phyloP scores from a whole-genome alignment of 371 early-diverging fungal genomes.

The Syncephalastrum racemosum region DNA sequence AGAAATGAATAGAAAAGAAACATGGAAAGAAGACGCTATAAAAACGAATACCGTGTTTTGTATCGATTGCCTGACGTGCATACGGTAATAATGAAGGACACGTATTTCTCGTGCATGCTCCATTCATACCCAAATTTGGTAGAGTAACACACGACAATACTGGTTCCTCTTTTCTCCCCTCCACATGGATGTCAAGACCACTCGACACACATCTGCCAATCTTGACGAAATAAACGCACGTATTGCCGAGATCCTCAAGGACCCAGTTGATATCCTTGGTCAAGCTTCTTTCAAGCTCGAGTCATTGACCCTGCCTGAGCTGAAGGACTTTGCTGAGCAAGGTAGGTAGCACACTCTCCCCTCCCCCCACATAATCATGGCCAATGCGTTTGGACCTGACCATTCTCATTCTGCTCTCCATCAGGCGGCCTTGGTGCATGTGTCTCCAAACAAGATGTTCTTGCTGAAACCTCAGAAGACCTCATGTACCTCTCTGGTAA shows the following conservation, averaged over 20 bases:
- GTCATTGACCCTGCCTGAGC: conserved; percentile 27
- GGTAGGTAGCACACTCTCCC: conserved; percentile 32
- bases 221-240: conserved; percentile 39
- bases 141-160: no score
- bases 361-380: neutral
- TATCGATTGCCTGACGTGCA: no score
- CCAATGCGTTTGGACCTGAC: neutral
- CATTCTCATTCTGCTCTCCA: no score
- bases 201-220: conserved; percentile 41
- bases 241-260: conserved; percentile 33
- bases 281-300: conserved; percentile 36
- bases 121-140: no score
- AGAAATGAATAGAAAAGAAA: no score
- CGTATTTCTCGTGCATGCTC: no score
- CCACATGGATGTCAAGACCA: conserved; percentile 35
- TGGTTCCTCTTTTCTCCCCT: neutral
- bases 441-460: conserved; percentile 51
- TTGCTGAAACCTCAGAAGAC: conserved; percentile 50
- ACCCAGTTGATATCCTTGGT: conserved; percentile 30
- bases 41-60: no score
- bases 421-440: conserved; percentile 51
- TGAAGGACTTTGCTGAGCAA: conserved; percentile 46
- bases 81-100: no score
- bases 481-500: conserved; percentile 61
- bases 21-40: no score